A percentile compares a stretch with the other conserved stretches of the same genome.
Evolutionary conservation across 257 asterid species (phyloP).

Genomic region (Osmanthus fragrans): DNA sequence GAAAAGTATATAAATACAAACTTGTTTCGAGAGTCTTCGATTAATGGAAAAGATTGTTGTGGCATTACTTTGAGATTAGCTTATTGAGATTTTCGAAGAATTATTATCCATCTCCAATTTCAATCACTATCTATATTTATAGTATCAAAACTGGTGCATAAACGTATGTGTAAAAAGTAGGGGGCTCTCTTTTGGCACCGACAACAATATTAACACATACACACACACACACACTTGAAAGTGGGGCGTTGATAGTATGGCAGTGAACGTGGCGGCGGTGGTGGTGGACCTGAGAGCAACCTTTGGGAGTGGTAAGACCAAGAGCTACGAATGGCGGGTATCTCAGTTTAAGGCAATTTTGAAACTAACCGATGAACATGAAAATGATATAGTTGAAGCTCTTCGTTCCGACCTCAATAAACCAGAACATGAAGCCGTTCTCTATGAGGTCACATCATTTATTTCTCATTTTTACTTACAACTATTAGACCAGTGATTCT

Average conservation of each 20-base stretch:
- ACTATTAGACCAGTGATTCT: background rate
- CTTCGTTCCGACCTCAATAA: slow-evolving; percentile 70
- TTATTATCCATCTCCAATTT: too few relatives aligned
- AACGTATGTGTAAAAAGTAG: too few relatives aligned
- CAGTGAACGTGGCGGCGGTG: slow-evolving; percentile 39
- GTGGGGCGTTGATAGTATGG: slow-evolving; percentile 21
- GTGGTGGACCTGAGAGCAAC: slow-evolving; percentile 62
- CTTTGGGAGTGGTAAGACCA: slow-evolving; percentile 62
- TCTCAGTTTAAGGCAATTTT: slow-evolving; percentile 74
- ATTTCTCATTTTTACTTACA: background rate
- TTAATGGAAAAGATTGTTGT: too few relatives aligned
- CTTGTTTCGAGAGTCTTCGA: too few relatives aligned
- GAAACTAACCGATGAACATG: slow-evolving; percentile 51
- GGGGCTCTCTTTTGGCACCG: too few relatives aligned
- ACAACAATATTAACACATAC: too few relatives aligned
- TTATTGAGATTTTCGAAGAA: too few relatives aligned
- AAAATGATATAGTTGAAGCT: slow-evolving; percentile 63
- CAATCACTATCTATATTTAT: too few relatives aligned
- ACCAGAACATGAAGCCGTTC: slow-evolving; percentile 67
- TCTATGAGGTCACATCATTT: slow-evolving; percentile 60
- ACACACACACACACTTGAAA: background rate
- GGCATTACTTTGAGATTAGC: too few relatives aligned
- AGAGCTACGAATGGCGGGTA: slow-evolving; percentile 71
- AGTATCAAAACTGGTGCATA: too few relatives aligned
- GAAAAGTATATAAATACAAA: too few relatives aligned